Evolutionary conservation across 768 basidiomycete genomes (phyloP), one percentile per base, ranked within the genome.

Genomic region (Rhizopogon vinicolor): DNA sequence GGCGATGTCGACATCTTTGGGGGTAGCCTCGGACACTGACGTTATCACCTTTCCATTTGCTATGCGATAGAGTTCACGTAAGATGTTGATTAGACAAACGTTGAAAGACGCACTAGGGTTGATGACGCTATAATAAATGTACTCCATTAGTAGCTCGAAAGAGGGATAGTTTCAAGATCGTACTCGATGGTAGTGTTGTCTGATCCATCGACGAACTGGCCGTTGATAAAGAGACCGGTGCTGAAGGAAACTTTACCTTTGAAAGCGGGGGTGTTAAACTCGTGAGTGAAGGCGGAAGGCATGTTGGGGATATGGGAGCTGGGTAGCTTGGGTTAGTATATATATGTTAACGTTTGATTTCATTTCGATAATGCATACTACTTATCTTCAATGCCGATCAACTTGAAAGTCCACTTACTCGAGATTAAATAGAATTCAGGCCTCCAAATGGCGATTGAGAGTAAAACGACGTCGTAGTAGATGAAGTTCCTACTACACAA

Each of bases 1-100:
- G 0, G 92, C 92, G 45, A 68, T 62, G 68, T 95, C 88, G 58
- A 96, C 83, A 64, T 95, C 93, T 58, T 82, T 78, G 8, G 76
- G 54, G 2, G 82, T 82, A 29, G 78, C 91, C 65, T 81, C 82
- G 0, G 81, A 69, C 56, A 91, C 71, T 41, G 74, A 56, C 1
- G 82, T 81, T 64, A 85, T 77, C 48, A 80, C 59, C 64, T 88
- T 78, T 42, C 89, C 91, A 18, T 69, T 90, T 0, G 87, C 79
- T 88, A 53, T 45, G 25, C 50, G 64, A 29, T 58, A 2, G 68
- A 63, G 44, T 44, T 41, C 22, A 45, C 7, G 41, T 33, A 51
- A 54, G 42, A 53, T 53, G 22, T 52, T 63, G 37, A 54, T 31
- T 44, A 22, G 22, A 22, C 22, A 49, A 44, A 44, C 46, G 35